These are phyloP conservation scores for Prunus yedoensis DNA, from an alignment of 331 rosid genomes.

Conservation along the genomic window DNA sequence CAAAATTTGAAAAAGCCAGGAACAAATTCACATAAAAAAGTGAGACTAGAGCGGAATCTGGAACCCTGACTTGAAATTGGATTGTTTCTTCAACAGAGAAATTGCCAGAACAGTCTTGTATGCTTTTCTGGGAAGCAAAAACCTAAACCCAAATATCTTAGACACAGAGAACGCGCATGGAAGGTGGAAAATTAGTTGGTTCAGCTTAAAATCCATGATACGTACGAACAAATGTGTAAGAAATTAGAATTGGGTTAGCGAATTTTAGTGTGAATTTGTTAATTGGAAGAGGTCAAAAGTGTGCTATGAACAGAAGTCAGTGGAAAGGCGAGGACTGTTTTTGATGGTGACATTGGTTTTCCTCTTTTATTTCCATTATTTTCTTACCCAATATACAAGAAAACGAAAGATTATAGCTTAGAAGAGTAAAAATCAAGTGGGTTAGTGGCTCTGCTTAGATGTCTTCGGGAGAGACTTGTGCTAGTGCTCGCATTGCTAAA, in stretches of 20 bases:
- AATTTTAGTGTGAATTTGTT: background rate
- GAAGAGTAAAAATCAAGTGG: background rate
- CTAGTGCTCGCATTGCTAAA: background rate
- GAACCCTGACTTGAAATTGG: conserved; percentile 12
- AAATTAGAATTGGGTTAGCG: background rate
- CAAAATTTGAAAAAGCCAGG: background rate
- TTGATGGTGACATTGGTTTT: conserved; percentile 1
- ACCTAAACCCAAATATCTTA: conserved; percentile 4
- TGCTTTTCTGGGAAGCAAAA: background rate
- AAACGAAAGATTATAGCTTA: background rate
- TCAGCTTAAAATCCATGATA: conserved; percentile 3
- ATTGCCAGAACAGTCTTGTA: background rate
- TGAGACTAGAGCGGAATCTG: background rate
- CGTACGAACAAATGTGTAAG: background rate
- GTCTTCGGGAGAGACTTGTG: background rate
- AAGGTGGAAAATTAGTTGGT: background rate
- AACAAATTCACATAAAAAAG: background rate
- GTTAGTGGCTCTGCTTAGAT: background rate
- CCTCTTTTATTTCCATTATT: background rate
- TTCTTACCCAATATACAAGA: background rate
- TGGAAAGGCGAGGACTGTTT: background rate
- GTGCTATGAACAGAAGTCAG: background rate
- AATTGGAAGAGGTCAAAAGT: background rate
- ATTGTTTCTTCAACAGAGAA: background rate
- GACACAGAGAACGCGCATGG: background rate